Evolutionary conservation across 768 basidiomycete species (phyloP), one percentile per base, ranked within the genome.

Genomic region (Termitomyces sp.): DNA sequence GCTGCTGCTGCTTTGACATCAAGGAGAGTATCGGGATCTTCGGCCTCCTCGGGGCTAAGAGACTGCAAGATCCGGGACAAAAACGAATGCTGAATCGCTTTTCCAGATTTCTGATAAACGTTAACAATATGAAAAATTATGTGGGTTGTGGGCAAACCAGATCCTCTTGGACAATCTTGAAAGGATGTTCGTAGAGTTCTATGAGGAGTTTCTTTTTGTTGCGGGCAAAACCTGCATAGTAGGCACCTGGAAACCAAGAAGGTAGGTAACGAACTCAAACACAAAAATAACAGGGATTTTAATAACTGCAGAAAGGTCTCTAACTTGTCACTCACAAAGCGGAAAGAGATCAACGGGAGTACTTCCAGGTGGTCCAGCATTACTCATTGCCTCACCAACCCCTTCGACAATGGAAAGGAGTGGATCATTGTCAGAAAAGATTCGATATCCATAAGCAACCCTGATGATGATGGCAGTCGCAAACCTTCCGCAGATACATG

Each of bases 251-350:
- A 40, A 73, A 66, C 73, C 73, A 73, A 3, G 60, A 53, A 2
- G 73, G 73, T 7, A 74, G 43, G 25, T 69, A 52, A 31, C 59
- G 57, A 1, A 73, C 71, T 73, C n/a, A n/a, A n/a, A n/a, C n/a
- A n/a, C n/a, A n/a, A n/a, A n/a, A n/a, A n/a, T n/a, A n/a, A n/a
- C n/a, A n/a, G n/a, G n/a, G n/a, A n/a, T n/a, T n/a, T n/a, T n/a
- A n/a, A n/a, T n/a, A n/a, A n/a, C n/a, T n/a, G n/a, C n/a, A n/a
- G n/a, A n/a, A n/a, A n/a, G n/a, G n/a, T 22, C 7, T 13, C 16
- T 23, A 31, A 15, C 23, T 29, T 12, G 49, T 7, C 6, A 59
- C 68, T 48, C 43, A 71, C 70, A 50, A 5, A 63, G 25, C 10
- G 70, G 68, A 40, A 68, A 63, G 11, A 56, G 49, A 41, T 59